Percentiles rank a stretch among this genome's conserved stretches.
phyloP scores from a whole-genome alignment of 116 monocot genomes.

The Dioscorea cayenensis region DNA sequence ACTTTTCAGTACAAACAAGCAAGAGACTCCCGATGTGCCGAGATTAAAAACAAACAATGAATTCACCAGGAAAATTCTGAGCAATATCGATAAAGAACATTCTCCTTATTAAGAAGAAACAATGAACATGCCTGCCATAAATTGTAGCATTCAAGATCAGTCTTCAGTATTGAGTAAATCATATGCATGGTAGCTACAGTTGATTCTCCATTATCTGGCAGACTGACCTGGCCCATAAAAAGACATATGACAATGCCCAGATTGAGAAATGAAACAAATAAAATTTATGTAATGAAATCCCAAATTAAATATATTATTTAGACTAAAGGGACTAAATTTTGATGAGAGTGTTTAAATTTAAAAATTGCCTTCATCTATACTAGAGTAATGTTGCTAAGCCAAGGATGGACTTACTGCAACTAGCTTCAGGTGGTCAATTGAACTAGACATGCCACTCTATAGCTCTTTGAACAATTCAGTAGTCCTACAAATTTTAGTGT shows the following conservation, averaged over 20 bases:
- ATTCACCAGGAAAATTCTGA: no score
- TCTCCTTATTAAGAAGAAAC: neutral
- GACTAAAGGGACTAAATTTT: no score
- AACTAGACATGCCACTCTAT: slow-evolving; percentile 64
- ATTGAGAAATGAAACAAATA: no score
- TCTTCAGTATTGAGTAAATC: slow-evolving; percentile 59
- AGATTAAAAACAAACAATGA: no score
- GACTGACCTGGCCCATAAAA: slow-evolving; percentile 53
- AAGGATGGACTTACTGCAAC: slow-evolving; percentile 63
- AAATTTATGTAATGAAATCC: no score
- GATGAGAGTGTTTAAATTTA: no score
- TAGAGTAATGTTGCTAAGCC: neutral
- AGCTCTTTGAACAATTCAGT: slow-evolving; percentile 67
- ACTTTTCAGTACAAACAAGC: neutral
- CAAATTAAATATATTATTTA: no score
- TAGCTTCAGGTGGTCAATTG: slow-evolving; percentile 66
- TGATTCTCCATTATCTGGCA: slow-evolving; percentile 69
- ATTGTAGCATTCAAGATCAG: slow-evolving; percentile 49
- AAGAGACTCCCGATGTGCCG: no score
- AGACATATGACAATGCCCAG: neutral
- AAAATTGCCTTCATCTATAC: no score
- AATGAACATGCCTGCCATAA: slow-evolving; percentile 75
- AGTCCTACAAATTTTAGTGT: slow-evolving; percentile 26
- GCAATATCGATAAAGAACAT: neutral
- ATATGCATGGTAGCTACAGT: slow-evolving; percentile 45